Conservation (phyloP, 2,329 filamentous ascomycete genomes). For the Cercospora zeae-maydis region DNA sequence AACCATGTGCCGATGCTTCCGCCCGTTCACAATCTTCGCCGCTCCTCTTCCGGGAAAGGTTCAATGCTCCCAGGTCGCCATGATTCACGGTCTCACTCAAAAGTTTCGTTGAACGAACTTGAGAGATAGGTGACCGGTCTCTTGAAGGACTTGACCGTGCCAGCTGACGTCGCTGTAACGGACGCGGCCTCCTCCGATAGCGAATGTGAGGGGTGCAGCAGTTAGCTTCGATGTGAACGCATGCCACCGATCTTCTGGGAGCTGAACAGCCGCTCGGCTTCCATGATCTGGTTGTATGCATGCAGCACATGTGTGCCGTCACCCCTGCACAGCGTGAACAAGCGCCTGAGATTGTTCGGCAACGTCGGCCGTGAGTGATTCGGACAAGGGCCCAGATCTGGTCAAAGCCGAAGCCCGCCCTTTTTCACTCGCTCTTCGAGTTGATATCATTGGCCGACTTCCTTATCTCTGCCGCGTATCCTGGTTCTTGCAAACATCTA, state of each 20-base stretch:
- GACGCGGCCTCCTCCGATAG: neutral
- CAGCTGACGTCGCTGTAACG: neutral
- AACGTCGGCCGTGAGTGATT: neutral
- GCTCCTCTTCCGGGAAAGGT: neutral
- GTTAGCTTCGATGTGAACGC: neutral
- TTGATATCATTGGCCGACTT: neutral
- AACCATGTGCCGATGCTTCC: neutral
- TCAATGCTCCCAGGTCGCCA: too few species aligned
- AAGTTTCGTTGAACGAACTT: too few species aligned
- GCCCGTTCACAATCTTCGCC: neutral
- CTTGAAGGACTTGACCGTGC: neutral
- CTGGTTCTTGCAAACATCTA: neutral
- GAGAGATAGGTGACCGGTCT: too few species aligned
- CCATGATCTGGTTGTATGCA: neutral
- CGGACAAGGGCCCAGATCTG: neutral
- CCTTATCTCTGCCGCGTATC: conserved; percentile 2
- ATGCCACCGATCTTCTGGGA: neutral
- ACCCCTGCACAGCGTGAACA: neutral
- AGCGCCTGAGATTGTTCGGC: neutral
- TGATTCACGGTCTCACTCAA: too few species aligned
- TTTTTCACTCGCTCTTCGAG: neutral
- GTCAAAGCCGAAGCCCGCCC: neutral
- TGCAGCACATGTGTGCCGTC: neutral
- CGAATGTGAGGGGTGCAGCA: neutral
- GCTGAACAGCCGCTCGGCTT: neutral